phyloP scores from a whole-genome alignment of 2,329 filamentous ascomycete species.

The Akanthomyces lecanii region DNA sequence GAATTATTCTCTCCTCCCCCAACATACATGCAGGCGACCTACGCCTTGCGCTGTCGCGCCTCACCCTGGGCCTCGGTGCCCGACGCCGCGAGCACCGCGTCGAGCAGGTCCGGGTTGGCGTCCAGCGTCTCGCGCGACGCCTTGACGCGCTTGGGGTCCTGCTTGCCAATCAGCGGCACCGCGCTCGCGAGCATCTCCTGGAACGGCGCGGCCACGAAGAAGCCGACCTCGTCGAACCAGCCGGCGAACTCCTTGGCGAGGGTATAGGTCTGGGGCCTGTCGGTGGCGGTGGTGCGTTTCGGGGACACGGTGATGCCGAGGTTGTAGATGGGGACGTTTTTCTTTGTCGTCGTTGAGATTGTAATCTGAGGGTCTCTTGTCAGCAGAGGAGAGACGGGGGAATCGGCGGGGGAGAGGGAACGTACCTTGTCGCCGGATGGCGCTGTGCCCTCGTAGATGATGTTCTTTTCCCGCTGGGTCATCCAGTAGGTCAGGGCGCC shows the following conservation, averaged over 20 bases:
- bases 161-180: conserved; percentile 60
- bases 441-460: conserved; percentile 70
- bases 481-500: conserved; percentile 78
- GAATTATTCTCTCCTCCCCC: too few species aligned
- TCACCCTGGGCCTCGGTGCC: conserved; percentile 32
- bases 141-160: conserved; percentile 57
- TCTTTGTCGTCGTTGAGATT: conserved; percentile 68
- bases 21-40: conserved; percentile 1
- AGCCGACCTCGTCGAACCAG: conserved; percentile 72
- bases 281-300: conserved; percentile 32
- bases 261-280: conserved; percentile 41
- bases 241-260: conserved; percentile 63
- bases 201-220: conserved; percentile 71
- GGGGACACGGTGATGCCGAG: conserved; percentile 56
- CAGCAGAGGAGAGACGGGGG: background rate
- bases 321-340: conserved; percentile 78
- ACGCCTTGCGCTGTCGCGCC: conserved; percentile 46
- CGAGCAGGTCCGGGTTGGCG: conserved; percentile 45
- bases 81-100: conserved; percentile 41
- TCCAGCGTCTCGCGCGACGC: conserved; percentile 35
- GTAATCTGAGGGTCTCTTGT: conserved; percentile 52
- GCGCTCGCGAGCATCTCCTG: conserved; percentile 71
- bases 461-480: conserved; percentile 73
- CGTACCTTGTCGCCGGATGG: conserved; percentile 64
- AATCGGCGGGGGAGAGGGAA: background rate